A percentile compares a stretch with the other conserved stretches of the same genome.
Conservation (phyloP, 2,329 filamentous ascomycete species). For the Diaporthe aspalathi region DNA sequence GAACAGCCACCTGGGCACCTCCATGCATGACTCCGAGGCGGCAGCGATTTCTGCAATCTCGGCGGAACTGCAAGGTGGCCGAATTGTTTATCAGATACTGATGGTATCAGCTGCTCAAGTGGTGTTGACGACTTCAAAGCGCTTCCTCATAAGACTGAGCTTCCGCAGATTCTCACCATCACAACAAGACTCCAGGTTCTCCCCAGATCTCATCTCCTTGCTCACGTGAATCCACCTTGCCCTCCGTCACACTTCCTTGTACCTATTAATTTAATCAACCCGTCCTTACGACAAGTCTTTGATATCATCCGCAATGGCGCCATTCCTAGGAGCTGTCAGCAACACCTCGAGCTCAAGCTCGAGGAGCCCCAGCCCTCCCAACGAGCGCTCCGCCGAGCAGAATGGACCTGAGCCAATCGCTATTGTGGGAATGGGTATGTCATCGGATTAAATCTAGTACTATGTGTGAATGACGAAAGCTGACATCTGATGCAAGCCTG, state of each 20-base stretch:
- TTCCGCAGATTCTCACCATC: not conserved
- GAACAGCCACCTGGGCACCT: no score
- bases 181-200: not conserved
- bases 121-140: not conserved
- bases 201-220: not conserved
- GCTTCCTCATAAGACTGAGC: conserved; percentile 4
- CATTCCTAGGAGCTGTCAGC: not conserved
- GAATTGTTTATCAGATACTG: not conserved
- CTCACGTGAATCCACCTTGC: not conserved
- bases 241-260: not conserved
- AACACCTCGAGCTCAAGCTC: conserved; percentile 68
- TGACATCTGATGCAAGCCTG: not conserved
- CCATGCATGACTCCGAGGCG: not conserved
- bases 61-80: not conserved
- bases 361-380: conserved; percentile 74
- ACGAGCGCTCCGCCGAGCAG: conserved; percentile 48
- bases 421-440: conserved; percentile 13
- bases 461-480: not conserved
- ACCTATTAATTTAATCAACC: not conserved
- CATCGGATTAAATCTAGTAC: not conserved
- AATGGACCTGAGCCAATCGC: conserved; percentile 38
- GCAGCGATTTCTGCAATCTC: not conserved
- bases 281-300: not conserved
- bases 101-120: not conserved
- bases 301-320: not conserved